Base-by-base conservation (phyloP, 495 filamentous ascomycete genomes). In the Hapsidospora chrysogenum region DNA sequence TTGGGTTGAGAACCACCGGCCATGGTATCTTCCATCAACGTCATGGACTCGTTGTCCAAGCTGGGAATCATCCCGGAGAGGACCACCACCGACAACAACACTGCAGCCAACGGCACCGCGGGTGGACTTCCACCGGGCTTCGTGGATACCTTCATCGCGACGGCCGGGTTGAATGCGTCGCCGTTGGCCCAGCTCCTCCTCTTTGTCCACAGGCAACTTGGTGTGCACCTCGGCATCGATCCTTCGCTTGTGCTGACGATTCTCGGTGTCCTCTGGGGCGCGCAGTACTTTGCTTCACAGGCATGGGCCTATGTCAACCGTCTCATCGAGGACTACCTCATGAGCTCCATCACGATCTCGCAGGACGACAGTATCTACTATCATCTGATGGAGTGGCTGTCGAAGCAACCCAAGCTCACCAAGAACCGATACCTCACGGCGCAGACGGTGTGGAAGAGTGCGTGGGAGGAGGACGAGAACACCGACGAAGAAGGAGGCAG, bases 381-480 rank as follows among this genome's bases (percentile, higher is more conserved):
- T 9, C 64, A 75, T 38, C 45, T 77, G 26, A 70, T 80, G 56
- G 52, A 61, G 18, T 80, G 72, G 67, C 57, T 78, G 3, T 64
- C 69, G 0, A 45, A 57, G 20, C 71, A 77, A 39, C 63, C 59
- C 6, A 54, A 52, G 29, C 55, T 68, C 26, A 63, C 60, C 27
- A 57, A 58, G 14, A 66, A 69, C 1, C 62, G 72, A n/a, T 53
- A 58, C 6, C 49, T 79, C 17, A 64, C 64, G 35, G 74, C 73
- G 0, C 69, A 74, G 40, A 74, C 72, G 3, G 56, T 55, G 13
- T 54, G 52, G 23, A 64, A 60, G 18, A 61, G 47, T 13, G 57
- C 58, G 3, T 74, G 66, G 64, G 66, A 72, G 26, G 55, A 65
- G 1, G 54, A 67, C 18, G 60, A 64, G 14, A 59, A 63, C 15